Evolutionary conservation across 345 rosid genomes (phyloP), one percentile per base, ranked within the genome.

Genomic region (Luvunga scandens): DNA sequence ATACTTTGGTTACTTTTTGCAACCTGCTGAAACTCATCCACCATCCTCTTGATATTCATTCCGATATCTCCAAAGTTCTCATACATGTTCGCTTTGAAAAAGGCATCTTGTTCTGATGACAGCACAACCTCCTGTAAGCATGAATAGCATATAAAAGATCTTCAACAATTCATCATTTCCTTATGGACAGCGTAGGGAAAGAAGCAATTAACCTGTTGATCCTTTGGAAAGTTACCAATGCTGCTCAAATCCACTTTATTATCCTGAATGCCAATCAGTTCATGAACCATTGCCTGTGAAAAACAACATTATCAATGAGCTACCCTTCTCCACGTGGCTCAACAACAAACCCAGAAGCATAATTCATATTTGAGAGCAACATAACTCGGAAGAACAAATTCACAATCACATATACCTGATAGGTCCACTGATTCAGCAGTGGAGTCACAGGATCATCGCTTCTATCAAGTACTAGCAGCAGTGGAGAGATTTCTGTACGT

Each of bases 61-160:
- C 98, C 98, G 55, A 96, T 96, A 84, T 96, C 99, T 79, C 99
- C 99, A 85, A 96, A 96, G 73, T 96, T 96, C 82, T 96, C 98
- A 68, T 90, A 89, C 97, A 90, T 94, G 86, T 96, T 94, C 67
- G 89, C 82, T 88, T 90, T 91, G 86, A 96, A 92, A 82, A 96
- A 96, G 30, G 87, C 82, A 85, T 96, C 98, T 89, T 96, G 98
- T 80, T 92, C 95, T 72, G 99, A 94, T 75, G 98, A 96, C 65
- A 96, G 88, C 75, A 94, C 98, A 68, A 96, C 97, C 84, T 96
- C 99, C 99, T 92, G 88, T 75, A 71, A 73, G 76, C 55, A 66
- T 31, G 55, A 56, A 82, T 38, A 73, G 48, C 75, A 83, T 80
- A 81, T 36, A 28, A 73, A 28, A 64, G 53, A 3, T n/a, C 16